A percentile compares a stretch with the other conserved stretches of the same genome.
Evolutionary conservation across 2,329 filamentous ascomycete species (phyloP).

Genomic region (Fusarium buharicum): DNA sequence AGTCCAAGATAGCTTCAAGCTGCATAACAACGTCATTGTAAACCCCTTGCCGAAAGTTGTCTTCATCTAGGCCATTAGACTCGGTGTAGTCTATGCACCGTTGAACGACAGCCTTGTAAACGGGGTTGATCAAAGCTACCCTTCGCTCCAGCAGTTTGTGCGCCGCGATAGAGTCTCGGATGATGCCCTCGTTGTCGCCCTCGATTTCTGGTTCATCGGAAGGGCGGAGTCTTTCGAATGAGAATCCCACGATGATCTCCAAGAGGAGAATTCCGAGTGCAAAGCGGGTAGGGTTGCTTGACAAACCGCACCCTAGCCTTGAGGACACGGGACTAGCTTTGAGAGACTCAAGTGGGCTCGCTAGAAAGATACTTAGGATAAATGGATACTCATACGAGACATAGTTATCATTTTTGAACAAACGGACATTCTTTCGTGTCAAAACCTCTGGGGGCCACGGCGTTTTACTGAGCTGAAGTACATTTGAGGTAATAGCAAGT

Average conservation of each 20-base stretch:
- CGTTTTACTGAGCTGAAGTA: constrained; percentile 33
- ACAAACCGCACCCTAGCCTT: neutral
- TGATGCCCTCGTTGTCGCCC: neutral
- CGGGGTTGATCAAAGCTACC: constrained; percentile 8
- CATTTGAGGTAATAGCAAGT: constrained; percentile 22
- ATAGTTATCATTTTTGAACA: neutral
- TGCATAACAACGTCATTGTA: constrained; percentile 20
- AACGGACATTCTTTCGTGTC: constrained; percentile 3
- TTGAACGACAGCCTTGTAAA: constrained; percentile 16
- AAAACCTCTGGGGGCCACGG: constrained; percentile 23
- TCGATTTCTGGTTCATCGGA: neutral
- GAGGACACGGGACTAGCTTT: neutral
- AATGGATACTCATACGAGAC: constrained; percentile 12
- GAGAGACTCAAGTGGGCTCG: accelerated
- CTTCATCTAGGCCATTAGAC: constrained; percentile 12
- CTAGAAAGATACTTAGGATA: neutral
- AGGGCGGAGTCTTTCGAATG: constrained; percentile 8
- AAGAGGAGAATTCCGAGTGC: constrained; percentile 23
- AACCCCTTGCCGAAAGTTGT: constrained; percentile 15
- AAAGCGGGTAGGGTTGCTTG: constrained; percentile 14
- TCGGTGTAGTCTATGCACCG: constrained; percentile 22
- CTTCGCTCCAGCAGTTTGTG: constrained; percentile 10
- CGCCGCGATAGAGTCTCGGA: neutral
- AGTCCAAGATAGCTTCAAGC: constrained; percentile 16
- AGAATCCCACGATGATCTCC: constrained; percentile 21